Evolutionary conservation across 495 filamentous ascomycete species (phyloP).

Genomic region (Jackrogersella multiformis): DNA sequence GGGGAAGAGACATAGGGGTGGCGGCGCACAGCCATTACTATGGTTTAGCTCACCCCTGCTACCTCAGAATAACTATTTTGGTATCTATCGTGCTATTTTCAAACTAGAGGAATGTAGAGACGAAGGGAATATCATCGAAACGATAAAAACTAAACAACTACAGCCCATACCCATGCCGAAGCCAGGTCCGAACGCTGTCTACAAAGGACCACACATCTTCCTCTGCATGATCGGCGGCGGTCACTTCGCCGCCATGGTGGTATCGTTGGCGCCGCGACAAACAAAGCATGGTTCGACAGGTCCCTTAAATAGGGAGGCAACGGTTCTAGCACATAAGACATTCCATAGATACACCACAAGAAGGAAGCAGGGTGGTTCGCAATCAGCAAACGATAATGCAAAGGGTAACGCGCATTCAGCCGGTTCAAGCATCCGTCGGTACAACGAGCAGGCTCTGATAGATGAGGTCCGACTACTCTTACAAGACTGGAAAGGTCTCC

Average conservation of each 20-base stretch:
- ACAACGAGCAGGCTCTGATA: constrained; percentile 89
- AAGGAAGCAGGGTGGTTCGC: constrained; percentile 93
- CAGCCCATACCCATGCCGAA: constrained; percentile 66
- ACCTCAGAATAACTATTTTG: constrained; percentile 80
- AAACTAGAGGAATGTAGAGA: constrained; percentile 72
- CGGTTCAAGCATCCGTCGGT: constrained; percentile 85
- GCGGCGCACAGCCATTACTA: constrained; percentile 77
- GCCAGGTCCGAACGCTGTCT: constrained; percentile 56
- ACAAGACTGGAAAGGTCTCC: constrained; percentile 80
- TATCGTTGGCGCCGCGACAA: constrained; percentile 83
- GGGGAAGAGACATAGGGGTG: constrained; percentile 57
- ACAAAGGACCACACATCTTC: constrained; percentile 82
- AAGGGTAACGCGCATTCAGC: constrained; percentile 95
- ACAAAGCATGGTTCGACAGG: constrained; percentile 71
- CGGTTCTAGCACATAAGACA: constrained; percentile 92
- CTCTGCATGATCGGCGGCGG: constrained; percentile 98
- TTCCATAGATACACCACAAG: constrained; percentile 97
- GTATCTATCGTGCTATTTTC: constrained; percentile 87
- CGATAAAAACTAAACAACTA: constrained; percentile 78
- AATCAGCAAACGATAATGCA: constrained; percentile 89
- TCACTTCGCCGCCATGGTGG: constrained; percentile 96
- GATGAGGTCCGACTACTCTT: constrained; percentile 84
- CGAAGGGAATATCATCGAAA: constrained; percentile 68
- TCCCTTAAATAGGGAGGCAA: constrained; percentile 78
- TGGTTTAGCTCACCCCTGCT: constrained; percentile 85